phyloP scores from a whole-genome alignment of 768 basidiomycete genomes.

The Suillus plorans region DNA sequence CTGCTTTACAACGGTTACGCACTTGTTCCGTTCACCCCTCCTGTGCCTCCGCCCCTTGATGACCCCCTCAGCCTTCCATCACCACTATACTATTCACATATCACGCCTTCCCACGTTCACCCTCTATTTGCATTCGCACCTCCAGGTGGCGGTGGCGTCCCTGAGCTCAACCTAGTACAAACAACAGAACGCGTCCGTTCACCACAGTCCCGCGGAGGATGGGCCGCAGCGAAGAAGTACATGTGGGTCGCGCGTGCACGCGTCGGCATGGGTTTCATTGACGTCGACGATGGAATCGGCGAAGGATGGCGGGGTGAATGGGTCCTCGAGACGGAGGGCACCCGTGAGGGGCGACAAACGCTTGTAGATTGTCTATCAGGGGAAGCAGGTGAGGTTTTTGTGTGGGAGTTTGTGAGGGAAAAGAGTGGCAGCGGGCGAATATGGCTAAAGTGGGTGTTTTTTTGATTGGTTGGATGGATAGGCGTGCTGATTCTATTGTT shows the following conservation, averaged over 20 bases:
- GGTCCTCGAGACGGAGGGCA: slow-evolving; percentile 80
- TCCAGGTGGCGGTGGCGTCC: slow-evolving; percentile 34
- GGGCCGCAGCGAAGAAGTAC: slow-evolving; percentile 57
- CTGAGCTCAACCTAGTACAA: slow-evolving; percentile 48
- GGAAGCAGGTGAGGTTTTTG: slow-evolving; percentile 32
- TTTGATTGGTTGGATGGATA: not conserved
- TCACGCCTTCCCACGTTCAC: slow-evolving; percentile 41
- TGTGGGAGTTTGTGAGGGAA: slow-evolving; percentile 62
- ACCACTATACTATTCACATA: slow-evolving; percentile 75
- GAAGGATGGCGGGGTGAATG: slow-evolving; percentile 78
- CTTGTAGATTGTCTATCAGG: slow-evolving; percentile 54
- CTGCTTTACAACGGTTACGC: slow-evolving; percentile 68
- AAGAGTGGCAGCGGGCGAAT: slow-evolving; percentile 57
- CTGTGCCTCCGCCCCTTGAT: slow-evolving; percentile 47
- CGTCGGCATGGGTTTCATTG: slow-evolving; percentile 36
- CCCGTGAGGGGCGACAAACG: slow-evolving; percentile 57
- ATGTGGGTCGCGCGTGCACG: slow-evolving; percentile 63
- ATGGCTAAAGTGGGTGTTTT: slow-evolving; percentile 59
- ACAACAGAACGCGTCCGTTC: slow-evolving; percentile 46
- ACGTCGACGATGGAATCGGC: slow-evolving; percentile 43
- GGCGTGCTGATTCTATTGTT: not conserved
- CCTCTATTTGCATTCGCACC: slow-evolving; percentile 29
- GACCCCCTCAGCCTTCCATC: slow-evolving; percentile 67
- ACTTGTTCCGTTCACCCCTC: slow-evolving; percentile 62
- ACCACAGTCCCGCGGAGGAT: slow-evolving; percentile 59